A percentile compares a stretch with the other conserved stretches of the same genome.
phyloP scores from a whole-genome alignment of 2,329 filamentous ascomycete genomes.

The Diaporthe ampelina region DNA sequence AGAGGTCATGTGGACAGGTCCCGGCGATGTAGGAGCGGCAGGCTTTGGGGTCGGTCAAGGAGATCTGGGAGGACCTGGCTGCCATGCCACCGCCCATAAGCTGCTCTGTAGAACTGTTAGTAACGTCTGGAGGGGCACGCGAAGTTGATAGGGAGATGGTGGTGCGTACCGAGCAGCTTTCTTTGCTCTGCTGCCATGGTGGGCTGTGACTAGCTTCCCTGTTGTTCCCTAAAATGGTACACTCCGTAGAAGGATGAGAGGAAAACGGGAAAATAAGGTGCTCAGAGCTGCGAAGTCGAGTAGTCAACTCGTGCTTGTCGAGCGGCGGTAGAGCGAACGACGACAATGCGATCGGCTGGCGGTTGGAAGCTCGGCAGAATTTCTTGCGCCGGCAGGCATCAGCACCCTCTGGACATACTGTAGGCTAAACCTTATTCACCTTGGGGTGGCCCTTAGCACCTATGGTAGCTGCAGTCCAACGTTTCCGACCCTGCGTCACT shows the following conservation, averaged over 20 bases:
- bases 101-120: slow-evolving; percentile 85
- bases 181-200: slow-evolving; percentile 96
- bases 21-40: slow-evolving; percentile 95
- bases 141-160: slow-evolving; percentile 15
- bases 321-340: background rate
- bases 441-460: background rate
- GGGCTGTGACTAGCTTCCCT: slow-evolving; percentile 24
- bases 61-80: slow-evolving; percentile 83
- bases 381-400: slow-evolving; percentile 50
- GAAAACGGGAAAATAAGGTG: background rate
- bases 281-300: background rate
- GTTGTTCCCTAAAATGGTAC: background rate
- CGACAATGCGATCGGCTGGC: slow-evolving; percentile 11
- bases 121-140: slow-evolving; percentile 28
- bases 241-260: background rate
- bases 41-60: slow-evolving; percentile 91
- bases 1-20: slow-evolving; percentile 97
- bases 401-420: background rate
- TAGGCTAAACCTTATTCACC: background rate
- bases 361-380: slow-evolving; percentile 25
- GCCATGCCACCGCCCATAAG: slow-evolving; percentile 84
- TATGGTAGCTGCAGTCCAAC: background rate
- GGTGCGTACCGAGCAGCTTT: slow-evolving; percentile 82
- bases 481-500: slow-evolving; percentile 10
- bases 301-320: background rate